A percentile compares a stretch with the other conserved stretches of the same genome.
phyloP scores from a whole-genome alignment of 768 basidiomycete genomes.

The Trametes punicea region DNA sequence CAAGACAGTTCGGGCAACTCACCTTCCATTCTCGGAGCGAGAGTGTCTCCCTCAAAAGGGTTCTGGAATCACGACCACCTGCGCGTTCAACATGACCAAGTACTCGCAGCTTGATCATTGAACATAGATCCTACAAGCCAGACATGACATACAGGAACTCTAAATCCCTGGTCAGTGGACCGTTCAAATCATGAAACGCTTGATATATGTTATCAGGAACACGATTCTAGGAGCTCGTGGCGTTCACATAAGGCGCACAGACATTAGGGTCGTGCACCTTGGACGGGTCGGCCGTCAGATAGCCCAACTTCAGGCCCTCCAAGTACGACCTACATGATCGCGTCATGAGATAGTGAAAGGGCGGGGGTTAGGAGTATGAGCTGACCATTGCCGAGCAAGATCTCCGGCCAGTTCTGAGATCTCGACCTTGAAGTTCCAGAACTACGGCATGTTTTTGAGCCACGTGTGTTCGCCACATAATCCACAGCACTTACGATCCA shows the following conservation, averaged over 20 bases:
- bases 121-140: background rate
- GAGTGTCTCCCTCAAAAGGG: background rate
- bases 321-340: constrained; percentile 59
- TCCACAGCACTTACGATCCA: constrained; percentile 69
- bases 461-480: too few relatives aligned
- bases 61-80: too few relatives aligned
- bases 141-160: too few relatives aligned
- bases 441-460: constrained; percentile 33
- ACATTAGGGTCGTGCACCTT: constrained; percentile 53
- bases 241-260: constrained; percentile 48
- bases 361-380: background rate
- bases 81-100: background rate
- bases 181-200: too few relatives aligned
- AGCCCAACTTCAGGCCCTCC: constrained; percentile 55
- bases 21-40: background rate
- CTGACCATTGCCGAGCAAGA: constrained; percentile 64
- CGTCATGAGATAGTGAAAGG: background rate
- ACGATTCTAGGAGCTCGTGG: background rate
- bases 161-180: too few relatives aligned
- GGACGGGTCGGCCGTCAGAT: constrained; percentile 62
- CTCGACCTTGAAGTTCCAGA: constrained; percentile 77
- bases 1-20: background rate
- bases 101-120: too few relatives aligned
- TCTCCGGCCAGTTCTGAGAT: constrained; percentile 47
- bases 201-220: too few relatives aligned